Conservation (phyloP, 73 alveolate species). For the Uronychia setigera region DNA sequence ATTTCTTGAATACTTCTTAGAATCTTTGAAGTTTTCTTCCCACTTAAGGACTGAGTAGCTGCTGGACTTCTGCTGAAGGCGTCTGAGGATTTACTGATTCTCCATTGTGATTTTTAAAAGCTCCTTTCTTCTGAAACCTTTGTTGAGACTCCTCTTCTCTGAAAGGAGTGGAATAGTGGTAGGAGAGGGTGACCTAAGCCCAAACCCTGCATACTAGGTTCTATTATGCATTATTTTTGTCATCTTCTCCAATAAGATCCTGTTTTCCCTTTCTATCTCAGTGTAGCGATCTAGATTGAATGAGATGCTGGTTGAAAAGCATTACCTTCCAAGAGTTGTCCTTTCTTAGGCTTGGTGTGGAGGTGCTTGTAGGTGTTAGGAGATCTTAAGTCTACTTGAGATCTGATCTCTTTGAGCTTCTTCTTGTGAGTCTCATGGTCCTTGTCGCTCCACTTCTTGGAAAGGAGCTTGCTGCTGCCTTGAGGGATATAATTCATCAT, state of each 20-base stretch:
- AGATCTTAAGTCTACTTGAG: slow-evolving; percentile 19
- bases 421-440: slow-evolving; percentile 11
- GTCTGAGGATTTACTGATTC: slow-evolving; percentile 6
- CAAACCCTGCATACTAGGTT: background rate
- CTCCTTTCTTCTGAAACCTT: background rate
- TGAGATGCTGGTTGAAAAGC: background rate
- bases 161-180: background rate
- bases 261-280: slow-evolving; percentile 77
- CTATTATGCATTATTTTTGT: slow-evolving; percentile 22
- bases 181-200: slow-evolving; percentile 1
- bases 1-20: background rate
- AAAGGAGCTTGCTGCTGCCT: slow-evolving; percentile 9
- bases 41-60: slow-evolving; percentile 1
- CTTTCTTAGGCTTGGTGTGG: slow-evolving; percentile 54
- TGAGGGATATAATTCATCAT: no score
- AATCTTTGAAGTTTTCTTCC: background rate
- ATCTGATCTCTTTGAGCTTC: slow-evolving; percentile 16
- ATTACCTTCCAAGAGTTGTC: slow-evolving; percentile 60
- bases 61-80: background rate
- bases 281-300: slow-evolving; percentile 13
- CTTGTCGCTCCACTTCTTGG: slow-evolving; percentile 4
- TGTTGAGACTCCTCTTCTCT: background rate
- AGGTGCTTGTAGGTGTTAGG: slow-evolving; percentile 56
- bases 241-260: slow-evolving; percentile 74
- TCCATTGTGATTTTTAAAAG: slow-evolving; percentile 1